Conservation (phyloP, 169 alveolate species). For the Plasmodium cynomolgi region DNA sequence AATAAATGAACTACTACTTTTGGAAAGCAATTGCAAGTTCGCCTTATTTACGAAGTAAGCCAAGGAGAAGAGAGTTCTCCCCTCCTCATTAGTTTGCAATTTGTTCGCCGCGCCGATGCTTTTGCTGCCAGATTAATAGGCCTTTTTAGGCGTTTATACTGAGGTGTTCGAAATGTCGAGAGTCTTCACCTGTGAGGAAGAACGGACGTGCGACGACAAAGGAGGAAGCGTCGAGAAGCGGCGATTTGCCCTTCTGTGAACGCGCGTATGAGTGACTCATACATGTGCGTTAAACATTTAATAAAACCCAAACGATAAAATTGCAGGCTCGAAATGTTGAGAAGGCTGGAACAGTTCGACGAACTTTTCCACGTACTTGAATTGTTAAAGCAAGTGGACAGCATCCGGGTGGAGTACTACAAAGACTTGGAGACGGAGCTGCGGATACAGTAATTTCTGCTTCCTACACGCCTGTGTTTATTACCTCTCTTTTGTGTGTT, state of each 20-base stretch:
- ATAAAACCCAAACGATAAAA: not conserved
- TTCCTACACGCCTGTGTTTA: not conserved
- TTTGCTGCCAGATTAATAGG: not conserved
- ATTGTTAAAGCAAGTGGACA: constrained; percentile 32
- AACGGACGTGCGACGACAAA: not conserved
- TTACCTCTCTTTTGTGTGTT: not conserved
- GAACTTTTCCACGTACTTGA: constrained; percentile 36
- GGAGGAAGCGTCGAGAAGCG: not conserved
- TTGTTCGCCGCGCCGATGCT: not conserved
- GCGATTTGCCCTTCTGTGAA: not conserved
- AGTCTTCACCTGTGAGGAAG: not conserved
- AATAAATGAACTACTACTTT: constrained; percentile 39
- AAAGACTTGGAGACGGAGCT: constrained; percentile 48
- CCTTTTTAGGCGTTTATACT: not conserved
- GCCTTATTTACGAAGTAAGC: constrained; percentile 51
- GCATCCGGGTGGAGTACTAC: constrained; percentile 28
- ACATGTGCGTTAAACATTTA: not conserved
- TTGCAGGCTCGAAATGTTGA: constrained; percentile 58
- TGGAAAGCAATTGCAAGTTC: constrained; percentile 51
- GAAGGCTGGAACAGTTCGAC: constrained; percentile 50
- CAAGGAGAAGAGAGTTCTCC: not conserved
- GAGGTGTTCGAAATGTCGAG: not conserved
- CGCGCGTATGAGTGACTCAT: not conserved
- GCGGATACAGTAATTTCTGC: constrained; percentile 32
- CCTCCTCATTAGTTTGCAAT: not conserved